Evolutionary conservation across 2,329 filamentous ascomycete genomes (phyloP), one percentile per base, ranked within the genome.

Genomic region (Alternaria arborescens): DNA sequence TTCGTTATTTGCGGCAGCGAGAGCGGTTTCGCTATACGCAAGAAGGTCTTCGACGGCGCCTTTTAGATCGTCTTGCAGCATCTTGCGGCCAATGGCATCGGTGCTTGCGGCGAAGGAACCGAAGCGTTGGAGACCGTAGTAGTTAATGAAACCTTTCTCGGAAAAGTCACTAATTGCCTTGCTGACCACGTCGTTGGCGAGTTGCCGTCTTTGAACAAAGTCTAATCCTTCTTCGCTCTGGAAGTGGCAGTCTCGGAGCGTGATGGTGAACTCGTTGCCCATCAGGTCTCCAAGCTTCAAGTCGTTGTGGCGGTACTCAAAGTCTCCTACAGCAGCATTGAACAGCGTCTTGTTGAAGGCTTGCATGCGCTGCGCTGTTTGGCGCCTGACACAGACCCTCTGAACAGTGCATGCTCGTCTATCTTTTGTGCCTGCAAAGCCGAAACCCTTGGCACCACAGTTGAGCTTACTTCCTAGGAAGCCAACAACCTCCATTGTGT

Each of bases 41-140:
- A 99, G 83, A 40, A 99, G 89, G 20, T 88, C 85, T 55, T 92
- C 86, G 56, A 95, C 88, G 14, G 94, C 94, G 32, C 87, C 91
- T 74, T 94, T 86, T 68, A 93, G 93, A 71, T 97, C 88, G 30
- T 87, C 90, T 68, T 91, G 86, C 0, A 99, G 85, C 74, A 99
- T 93, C 76, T 92, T 89, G 74, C 90, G 87, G 50, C 95, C 95
- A 51, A 97, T 83, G 41, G 89, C 86, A 72, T 98, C 93, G 0
- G 95, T 99, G 34, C 93, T 91, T 12, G 92, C 90, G 28, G 88
- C 83, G 78, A 95, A 94, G 0, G 93, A 94, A 28, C 95, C 95
- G 71, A 99, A 99, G 24, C 95, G 89, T 80, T 99, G 95, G n/a
- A 98, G 88, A 8, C 95, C 95, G 74, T 94, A 99, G 81, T 98